Base-by-base conservation (phyloP, 169 alveolate species). In the Ichthyophthirius multifiliis region DNA sequence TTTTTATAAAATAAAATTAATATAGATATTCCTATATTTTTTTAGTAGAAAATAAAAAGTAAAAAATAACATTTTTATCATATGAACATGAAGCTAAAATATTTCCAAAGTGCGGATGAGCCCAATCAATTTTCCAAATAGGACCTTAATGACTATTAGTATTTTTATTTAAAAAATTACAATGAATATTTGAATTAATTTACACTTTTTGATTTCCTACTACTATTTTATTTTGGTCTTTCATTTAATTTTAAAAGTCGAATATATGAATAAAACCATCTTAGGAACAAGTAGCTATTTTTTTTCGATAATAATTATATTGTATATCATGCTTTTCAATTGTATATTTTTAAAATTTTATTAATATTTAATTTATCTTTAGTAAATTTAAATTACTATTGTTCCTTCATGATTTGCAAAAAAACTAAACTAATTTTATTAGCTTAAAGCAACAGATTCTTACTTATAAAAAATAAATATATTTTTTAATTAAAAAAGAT, bases 61-160 rank as follows among this genome's bases (percentile, higher is more conserved):
- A n/a, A n/a, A n/a, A 41, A 34, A n/a, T 62, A 23, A 96, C 93
- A 23, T 86, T 90, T 77, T 90, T 91, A 86, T 97, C 99, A 78
- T 89, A 94, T 32, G 97, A 94, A 63, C 97, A 93, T 10, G 97
- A 87, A 12, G 97, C 98, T 41, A 97, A 74, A 10, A 95, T 55
- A 43, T 85, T 90, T 10, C 97, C 98, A 75, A 77, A 96, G 74
- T 86, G 91, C n/a, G 99, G 99, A 82, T 96, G 98, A 39, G 98
- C 95, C 98, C 98, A 97, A 39, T 94, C 74, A 18, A 94, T 90
- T 87, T 94, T 89, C 97, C 97, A 95, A 44, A 94, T 96, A 4
- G 98, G 97, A 13, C 97, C 97, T 67, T 73, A 81, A 76, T 96
- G 98, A n/a, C 96, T n/a, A n/a, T n/a, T n/a, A n/a, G n/a, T n/a